Evolutionary conservation across 805 yeast genomes (phyloP).

Genomic region (Candida yuanshanica): DNA sequence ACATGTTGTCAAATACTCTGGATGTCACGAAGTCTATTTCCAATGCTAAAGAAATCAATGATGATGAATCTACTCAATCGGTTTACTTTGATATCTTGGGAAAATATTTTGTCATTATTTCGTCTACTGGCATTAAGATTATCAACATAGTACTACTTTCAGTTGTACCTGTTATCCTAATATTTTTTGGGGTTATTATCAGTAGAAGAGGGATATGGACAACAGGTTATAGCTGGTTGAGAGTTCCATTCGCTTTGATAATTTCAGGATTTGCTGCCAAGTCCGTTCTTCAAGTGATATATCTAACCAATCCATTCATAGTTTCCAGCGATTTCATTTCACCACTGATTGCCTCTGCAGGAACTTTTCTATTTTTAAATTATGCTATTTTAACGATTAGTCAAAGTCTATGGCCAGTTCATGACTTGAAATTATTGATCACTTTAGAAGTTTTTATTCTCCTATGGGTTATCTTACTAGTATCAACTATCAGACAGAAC

Average conservation of each 20-base stretch:
- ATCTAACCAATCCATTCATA: constrained; percentile 39
- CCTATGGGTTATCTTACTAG: constrained; percentile 52
- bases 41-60: constrained; percentile 29
- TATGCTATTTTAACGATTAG: constrained; percentile 44
- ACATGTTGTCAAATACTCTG: constrained; percentile 70
- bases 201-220: constrained; percentile 44
- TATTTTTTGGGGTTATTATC: constrained; percentile 44
- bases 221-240: constrained; percentile 40
- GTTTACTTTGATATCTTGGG: constrained; percentile 65
- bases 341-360: constrained; percentile 44
- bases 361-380: constrained; percentile 47
- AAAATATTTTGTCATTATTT: constrained; percentile 43
- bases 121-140: constrained; percentile 44
- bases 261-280: constrained; percentile 36
- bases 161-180: constrained; percentile 47
- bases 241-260: constrained; percentile 55
- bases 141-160: constrained; percentile 48
- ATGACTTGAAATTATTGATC: constrained; percentile 54
- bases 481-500: constrained; percentile 44
- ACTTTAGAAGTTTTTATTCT: constrained; percentile 48
- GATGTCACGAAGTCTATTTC: constrained; percentile 50
- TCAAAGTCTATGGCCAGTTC: constrained; percentile 37
- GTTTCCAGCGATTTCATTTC: constrained; percentile 45
- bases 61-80: constrained; percentile 35
- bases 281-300: constrained; percentile 35